Evolutionary conservation across 129 eudicot species (phyloP).

Genomic region (Mikania micrantha): DNA sequence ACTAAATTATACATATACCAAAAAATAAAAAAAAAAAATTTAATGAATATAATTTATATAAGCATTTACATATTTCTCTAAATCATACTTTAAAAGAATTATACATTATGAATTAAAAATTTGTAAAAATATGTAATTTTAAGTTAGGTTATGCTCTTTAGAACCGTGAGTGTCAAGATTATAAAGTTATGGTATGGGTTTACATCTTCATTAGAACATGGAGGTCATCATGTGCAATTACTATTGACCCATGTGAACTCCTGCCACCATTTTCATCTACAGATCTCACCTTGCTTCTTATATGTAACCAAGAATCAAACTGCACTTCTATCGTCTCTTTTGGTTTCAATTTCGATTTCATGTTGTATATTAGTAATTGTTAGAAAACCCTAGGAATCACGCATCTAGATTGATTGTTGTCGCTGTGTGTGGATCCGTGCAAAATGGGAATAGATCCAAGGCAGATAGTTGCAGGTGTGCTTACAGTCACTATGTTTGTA

Average conservation of each 20-base stretch:
- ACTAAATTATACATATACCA: too few relatives aligned
- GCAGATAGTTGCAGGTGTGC: conserved; percentile 77
- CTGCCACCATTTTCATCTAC: conserved; percentile 15
- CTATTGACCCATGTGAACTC: conserved; percentile 28
- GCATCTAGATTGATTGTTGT: neutral
- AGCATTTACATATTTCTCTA: too few relatives aligned
- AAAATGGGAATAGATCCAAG: conserved; percentile 68
- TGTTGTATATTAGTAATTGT: neutral
- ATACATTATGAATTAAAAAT: too few relatives aligned
- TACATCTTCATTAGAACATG: neutral
- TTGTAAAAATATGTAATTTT: too few relatives aligned
- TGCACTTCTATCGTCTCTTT: neutral
- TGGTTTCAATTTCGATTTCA: neutral
- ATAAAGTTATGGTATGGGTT: neutral
- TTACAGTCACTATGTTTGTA: conserved; percentile 84
- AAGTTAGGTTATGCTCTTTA: too few relatives aligned
- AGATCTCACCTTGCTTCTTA: neutral
- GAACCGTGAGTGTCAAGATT: neutral
- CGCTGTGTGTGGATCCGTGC: conserved; percentile 33
- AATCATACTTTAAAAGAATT: too few relatives aligned
- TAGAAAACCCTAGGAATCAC: neutral
- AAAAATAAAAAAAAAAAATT: too few relatives aligned
- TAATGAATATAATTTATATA: too few relatives aligned
- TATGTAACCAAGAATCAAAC: neutral
- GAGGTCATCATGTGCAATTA: conserved; percentile 13